Base-by-base conservation (phyloP, 2,329 filamentous ascomycete genomes). In the Trichoderma hamatum region DNA sequence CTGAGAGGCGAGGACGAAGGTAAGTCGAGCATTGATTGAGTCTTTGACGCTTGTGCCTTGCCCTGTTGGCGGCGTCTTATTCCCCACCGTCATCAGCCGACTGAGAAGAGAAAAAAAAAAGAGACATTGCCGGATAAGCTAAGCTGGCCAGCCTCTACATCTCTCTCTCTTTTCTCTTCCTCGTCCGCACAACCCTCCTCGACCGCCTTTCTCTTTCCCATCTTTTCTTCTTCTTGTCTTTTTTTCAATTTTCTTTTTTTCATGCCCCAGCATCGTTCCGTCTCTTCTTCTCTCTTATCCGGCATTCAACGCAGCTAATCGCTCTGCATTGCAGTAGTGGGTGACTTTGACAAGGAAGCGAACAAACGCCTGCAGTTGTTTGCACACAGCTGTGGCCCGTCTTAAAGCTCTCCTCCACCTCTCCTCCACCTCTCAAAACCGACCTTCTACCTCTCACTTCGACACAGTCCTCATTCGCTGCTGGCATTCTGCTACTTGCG, bases 301-400 rank as follows among this genome's bases (percentile, higher is more conserved):
- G 71, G 73, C 74, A 72, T 73, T 70, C 74, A 73, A 75, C 73
- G 74, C 74, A 74, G 73, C 75, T 76, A 76, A 76, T 73, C 73
- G 71, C 70, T 75, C 71, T 76, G 75, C 75, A 76, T 76, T 76
- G 74, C 74, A 76, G 74, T 74, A 76, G 74, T 71, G 74, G 74
- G 72, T 70, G 70, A 69, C 67, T 69, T 49, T 70, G 68, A 69
- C 71, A 69, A 71, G 61, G 66, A 72, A 68, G 69, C 69, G 69
- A 70, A 70, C 71, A 71, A 71, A 72, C 68, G 68, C 66, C 59
- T 69, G 65, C 72, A 67, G 67, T 70, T 71, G 69, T 71, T 72
- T 72, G 71, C 71, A 70, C 72, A 65, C 71, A 70, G 69, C 67
- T 70, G 61, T 70, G 36, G 55, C 34, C 70, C 63, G 55, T 72